Evolutionary conservation across 306 rosid species (phyloP), one percentile per base, ranked within the genome.

Genomic region (Prinsepia uniflora): DNA sequence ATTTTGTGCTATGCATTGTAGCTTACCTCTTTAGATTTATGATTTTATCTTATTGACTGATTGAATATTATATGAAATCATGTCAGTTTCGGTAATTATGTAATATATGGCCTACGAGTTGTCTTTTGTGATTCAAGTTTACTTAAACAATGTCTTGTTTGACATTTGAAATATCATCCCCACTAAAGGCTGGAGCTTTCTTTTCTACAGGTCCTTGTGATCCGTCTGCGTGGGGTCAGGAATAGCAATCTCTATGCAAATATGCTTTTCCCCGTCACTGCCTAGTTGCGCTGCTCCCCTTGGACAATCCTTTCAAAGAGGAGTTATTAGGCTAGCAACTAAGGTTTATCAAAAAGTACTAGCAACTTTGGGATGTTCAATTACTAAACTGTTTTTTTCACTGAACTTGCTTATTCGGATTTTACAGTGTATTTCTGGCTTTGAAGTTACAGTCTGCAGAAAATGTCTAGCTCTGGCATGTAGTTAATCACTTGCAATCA

Each of bases 351-450:
- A 71, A 58, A 80, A 80, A n/a, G 70, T 85, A 86, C 76, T 82
- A 84, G 44, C 76, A 72, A 79, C 83, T 88, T 30, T 86, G 89
- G 90, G 84, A 75, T 65, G 84, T 83, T 68, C 87, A 83, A 82
- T 90, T 83, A 68, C 56, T 60, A 20, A 42, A 41, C 36, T 55
- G 43, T 72, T 1, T 50, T 46, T 76, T 67, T 34, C 48, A 66
- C 74, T 56, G 10, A 18, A 63, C 52, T 19, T 52, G 19, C 67
- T 57, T 63, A 54, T 46, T 68, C 18, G 62, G 57, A 53, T 49
- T 57, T 65, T 40, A 12, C 36, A 7, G 39, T 45, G 39, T 24
- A 0, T 69, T 72, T 65, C 40, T 69, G 56, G 65, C 65, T 72
- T 44, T 47, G 81, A 57, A 65, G 65, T 77, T 78, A 71, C 79